Evolutionary conservation across 495 filamentous ascomycete species (phyloP), one percentile per base, ranked within the genome.

Genomic region (Penicillium egyptiacum): DNA sequence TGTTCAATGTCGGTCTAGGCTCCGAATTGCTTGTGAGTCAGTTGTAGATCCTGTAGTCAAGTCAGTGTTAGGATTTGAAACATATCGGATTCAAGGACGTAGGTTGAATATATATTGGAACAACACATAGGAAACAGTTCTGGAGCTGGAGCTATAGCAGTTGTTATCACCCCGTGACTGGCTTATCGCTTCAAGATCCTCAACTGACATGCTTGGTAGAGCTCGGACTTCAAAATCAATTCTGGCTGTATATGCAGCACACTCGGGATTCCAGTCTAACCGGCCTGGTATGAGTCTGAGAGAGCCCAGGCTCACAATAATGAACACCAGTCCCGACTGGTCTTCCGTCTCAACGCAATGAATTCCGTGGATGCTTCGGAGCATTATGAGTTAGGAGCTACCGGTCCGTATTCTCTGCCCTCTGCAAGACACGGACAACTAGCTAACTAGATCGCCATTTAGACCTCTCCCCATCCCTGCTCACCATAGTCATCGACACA

Each of bases 401-500:
- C 51, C 20, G 58, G 60, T 62, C 41, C 14, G 58, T 68, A 11
- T 40, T 50, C 6, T n/a, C 31, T 14, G 12, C 33, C 23, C 50
- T 35, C 50, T 46, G 8, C 11, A 44, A 30, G 46, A 39, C 2
- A 11, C 35, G 17, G 26, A 20, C n/a, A 16, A 30, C n/a, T 35
- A 30, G 12, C 33, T 51, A 52, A 57, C 11, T 14, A 59, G n/a
- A 28, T 5, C 16, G 41, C 2, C 1, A 9, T 55, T 1, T 43
- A 88, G 87, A 84, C 54, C 85, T 86, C 46, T 76, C 89, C 4
- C 91, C 95, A 1, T 96, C 94, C 28, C 86, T 98, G 40, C 83
- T 96, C 50, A 88, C 90, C 57, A 86, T 98, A 66, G 83, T 98
- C 71, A 81, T 98, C 76, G 94, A 98, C 76, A 96, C 94, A 41